These are phyloP conservation scores for Xanthoceras sorbifolium DNA, from an alignment of 345 rosid species.

Conservation along the genomic window DNA sequence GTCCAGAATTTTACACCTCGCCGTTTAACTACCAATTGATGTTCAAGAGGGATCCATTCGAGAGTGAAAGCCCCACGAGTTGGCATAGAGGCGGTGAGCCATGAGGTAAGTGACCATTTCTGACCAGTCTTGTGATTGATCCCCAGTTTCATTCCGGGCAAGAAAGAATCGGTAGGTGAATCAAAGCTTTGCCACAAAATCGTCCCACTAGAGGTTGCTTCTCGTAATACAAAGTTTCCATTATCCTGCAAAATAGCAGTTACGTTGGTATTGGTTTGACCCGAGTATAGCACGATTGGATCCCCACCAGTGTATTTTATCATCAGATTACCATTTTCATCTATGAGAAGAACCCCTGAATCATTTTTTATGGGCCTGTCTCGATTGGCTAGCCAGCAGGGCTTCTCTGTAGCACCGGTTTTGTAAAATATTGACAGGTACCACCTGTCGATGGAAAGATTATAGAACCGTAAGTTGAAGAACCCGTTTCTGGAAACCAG, in stretches of 20 bases:
- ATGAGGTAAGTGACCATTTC: not conserved
- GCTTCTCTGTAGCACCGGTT: not conserved
- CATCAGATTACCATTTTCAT: not conserved
- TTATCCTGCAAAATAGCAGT: not conserved
- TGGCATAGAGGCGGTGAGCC: not conserved
- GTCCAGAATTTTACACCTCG: not conserved
- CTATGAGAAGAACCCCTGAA: not conserved
- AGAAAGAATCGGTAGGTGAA: not conserved
- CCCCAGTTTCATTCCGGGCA: slow-evolving; percentile 3
- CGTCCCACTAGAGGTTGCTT: not conserved
- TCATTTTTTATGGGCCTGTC: not conserved
- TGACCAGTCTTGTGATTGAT: not conserved
- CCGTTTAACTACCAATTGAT: not conserved
- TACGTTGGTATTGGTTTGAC: not conserved
- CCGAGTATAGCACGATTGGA: not conserved
- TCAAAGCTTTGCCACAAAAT: slow-evolving; percentile 9
- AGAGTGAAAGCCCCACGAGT: not conserved
- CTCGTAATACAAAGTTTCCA: not conserved
- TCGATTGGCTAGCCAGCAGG: not conserved
- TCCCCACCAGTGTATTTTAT: not conserved
- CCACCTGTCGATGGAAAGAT: not conserved
- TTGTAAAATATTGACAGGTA: not conserved
- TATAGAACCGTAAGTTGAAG: not conserved
- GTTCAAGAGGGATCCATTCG: not conserved
- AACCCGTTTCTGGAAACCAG: not conserved